phyloP scores from a whole-genome alignment of 2,329 filamentous ascomycete species.

The Penicillium sclerotigenum region DNA sequence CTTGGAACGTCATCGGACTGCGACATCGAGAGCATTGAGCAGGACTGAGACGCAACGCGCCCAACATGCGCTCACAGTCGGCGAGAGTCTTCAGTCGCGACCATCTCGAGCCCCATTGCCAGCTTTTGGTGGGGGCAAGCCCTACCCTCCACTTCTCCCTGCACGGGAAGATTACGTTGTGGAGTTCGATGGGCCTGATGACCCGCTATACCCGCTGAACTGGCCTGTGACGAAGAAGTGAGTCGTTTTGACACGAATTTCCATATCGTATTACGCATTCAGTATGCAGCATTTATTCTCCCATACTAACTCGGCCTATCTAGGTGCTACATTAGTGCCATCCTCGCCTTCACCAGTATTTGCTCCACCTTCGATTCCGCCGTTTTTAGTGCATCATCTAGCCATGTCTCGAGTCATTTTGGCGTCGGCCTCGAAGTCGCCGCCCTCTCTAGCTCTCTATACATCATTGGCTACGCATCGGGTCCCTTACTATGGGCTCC shows the following conservation, averaged over 20 bases:
- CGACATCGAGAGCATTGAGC: constrained; percentile 26
- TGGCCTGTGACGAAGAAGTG: constrained; percentile 50
- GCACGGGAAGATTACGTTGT: constrained; percentile 54
- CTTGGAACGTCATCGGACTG: constrained; percentile 28
- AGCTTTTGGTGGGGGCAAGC: constrained; percentile 42
- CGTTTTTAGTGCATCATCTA: constrained; percentile 66
- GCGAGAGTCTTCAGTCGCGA: constrained; percentile 29
- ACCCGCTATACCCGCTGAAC: constrained; percentile 54
- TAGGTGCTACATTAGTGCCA: constrained; percentile 18
- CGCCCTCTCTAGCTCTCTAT: constrained; percentile 45
- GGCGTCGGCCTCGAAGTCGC: constrained; percentile 41
- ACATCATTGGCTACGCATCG: constrained; percentile 52
- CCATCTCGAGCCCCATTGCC: constrained; percentile 24
- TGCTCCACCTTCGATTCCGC: constrained; percentile 52
- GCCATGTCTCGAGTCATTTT: constrained; percentile 49
- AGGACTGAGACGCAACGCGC: constrained; percentile 33
- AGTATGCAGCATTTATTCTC: background rate
- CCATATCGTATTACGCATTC: background rate
- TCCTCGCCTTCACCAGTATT: constrained; percentile 25
- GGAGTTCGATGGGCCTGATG: constrained; percentile 51
- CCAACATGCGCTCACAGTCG: constrained; percentile 40
- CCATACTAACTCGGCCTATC: background rate
- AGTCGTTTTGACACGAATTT: background rate
- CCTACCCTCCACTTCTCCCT: constrained; percentile 51
- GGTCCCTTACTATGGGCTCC: constrained; percentile 61